Percentiles rank a stretch among this genome's conserved stretches.
phyloP scores from a whole-genome alignment of 805 yeast genomes.

The Candida methanosorbosa region DNA sequence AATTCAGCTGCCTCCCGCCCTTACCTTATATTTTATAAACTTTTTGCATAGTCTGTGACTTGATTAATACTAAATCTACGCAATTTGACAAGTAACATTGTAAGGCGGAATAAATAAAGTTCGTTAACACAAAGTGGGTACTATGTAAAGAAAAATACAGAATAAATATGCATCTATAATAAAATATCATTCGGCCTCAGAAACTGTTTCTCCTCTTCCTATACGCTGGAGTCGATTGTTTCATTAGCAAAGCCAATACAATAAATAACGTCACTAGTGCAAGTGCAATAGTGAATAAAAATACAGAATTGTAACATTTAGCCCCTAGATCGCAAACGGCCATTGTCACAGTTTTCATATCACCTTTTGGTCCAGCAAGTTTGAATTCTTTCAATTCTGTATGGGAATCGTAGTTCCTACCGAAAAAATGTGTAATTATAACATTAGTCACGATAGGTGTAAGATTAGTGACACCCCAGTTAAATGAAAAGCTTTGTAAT shows the following conservation, averaged over 20 bases:
- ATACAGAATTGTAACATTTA: conserved; percentile 31
- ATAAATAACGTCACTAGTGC: background rate
- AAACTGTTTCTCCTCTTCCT: background rate
- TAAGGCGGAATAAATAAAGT: too few relatives aligned
- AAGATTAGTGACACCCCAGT: conserved; percentile 65
- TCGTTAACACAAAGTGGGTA: background rate
- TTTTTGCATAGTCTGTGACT: too few relatives aligned
- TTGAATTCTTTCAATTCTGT: conserved; percentile 4
- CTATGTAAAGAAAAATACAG: background rate
- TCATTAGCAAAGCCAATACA: background rate
- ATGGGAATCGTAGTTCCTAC: conserved; percentile 50
- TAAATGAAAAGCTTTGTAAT: conserved; percentile 53
- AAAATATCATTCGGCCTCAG: background rate
- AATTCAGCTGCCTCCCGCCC: too few relatives aligned
- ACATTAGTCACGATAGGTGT: conserved; percentile 60
- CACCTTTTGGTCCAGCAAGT: conserved; percentile 1
- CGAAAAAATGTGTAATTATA: conserved; percentile 54
- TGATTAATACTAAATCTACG: too few relatives aligned
- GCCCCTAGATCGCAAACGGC: conserved; percentile 16
- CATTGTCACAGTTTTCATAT: conserved; percentile 1
- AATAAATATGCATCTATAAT: too few relatives aligned
- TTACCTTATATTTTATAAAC: too few relatives aligned
- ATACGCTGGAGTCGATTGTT: background rate
- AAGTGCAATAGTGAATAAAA: conserved; percentile 21
- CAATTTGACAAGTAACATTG: too few relatives aligned